Base-by-base conservation (phyloP, 352 stramenopile species). In the Phytophthora kernoviae region DNA sequence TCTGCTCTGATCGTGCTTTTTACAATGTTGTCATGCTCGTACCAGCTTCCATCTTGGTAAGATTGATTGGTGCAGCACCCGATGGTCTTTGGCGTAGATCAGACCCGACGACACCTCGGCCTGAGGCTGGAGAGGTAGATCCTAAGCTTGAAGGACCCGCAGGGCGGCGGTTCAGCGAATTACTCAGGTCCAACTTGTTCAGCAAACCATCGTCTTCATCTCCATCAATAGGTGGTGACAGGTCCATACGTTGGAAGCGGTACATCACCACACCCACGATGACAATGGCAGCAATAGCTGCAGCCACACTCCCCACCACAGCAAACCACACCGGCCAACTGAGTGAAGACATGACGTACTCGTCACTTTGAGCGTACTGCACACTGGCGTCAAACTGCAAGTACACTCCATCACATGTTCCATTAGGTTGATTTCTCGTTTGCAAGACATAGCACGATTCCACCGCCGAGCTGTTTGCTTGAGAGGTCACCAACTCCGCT, bases 381-480 rank as follows among this genome's bases (percentile, higher is more conserved):
- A 87, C 66, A 18, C 72, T 75, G 1, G 72, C 81, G 42, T 93
- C 81, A 17, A 78, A 81, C 46, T 91, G 67, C 41, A 91, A 39
- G 54, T 91, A 93, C 47, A 90, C 65, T 17, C 80, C 80, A 36
- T 90, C 70, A 59, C 84, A 93, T 3, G 66, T 79, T 22, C 59
- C 60, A 26, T 84, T 79, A 2, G 72, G 68, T 8, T 91, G 70
- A 64, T 90, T 93, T 0, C 81, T 82, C 4, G 86, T 92, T 56
- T 93, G 84, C 15, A 91, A 59, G 22, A 74, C 65, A 56, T 89
- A 92, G 59, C 86, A 93, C 51, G 65, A 54, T 8, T 77, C 33
- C 44, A 91, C 76, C 36, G 65, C 60, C 5, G 62, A 70, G 42
- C 68, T 88, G 9, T 71, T 73, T 20, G 78, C 67, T 15, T 68